A percentile compares a stretch with the other conserved stretches of the same genome.
Evolutionary conservation across 129 eudicot genomes (phyloP).

Genomic region (Pulicaria dysenterica): DNA sequence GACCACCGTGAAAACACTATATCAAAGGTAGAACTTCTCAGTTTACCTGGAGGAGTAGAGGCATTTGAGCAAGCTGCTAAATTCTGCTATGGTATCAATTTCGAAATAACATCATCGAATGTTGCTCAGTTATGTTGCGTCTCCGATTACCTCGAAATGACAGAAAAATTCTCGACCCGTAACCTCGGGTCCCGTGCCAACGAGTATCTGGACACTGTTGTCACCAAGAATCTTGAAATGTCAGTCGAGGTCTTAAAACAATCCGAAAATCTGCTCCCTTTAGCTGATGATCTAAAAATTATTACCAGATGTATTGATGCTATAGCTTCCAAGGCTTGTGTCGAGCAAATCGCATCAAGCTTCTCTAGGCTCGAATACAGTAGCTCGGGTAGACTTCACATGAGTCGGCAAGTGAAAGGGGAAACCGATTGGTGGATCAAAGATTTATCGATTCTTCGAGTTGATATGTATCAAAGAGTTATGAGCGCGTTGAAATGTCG

Average conservation of each 20-base stretch:
- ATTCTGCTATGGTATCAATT: slow-evolving; percentile 90
- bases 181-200: slow-evolving; percentile 80
- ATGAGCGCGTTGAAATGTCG: slow-evolving; percentile 89
- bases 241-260: slow-evolving; percentile 85
- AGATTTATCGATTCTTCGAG: slow-evolving; percentile 78
- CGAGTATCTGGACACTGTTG: slow-evolving; percentile 75
- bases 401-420: slow-evolving; percentile 69
- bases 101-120: slow-evolving; percentile 85
- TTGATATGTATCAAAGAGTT: slow-evolving; percentile 82
- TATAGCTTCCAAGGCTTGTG: slow-evolving; percentile 93
- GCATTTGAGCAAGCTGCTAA: slow-evolving; percentile 94
- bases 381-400: slow-evolving; percentile 91
- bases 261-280: slow-evolving; percentile 80
- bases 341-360: slow-evolving; percentile 92
- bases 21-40: slow-evolving; percentile 72
- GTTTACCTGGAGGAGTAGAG: slow-evolving; percentile 88
- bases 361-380: slow-evolving; percentile 88
- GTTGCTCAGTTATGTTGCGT: slow-evolving; percentile 83
- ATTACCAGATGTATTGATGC: slow-evolving; percentile 78
- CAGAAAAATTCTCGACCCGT: slow-evolving; percentile 68
- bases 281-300: slow-evolving; percentile 79
- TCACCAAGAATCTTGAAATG: slow-evolving; percentile 85
- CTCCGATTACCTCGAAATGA: slow-evolving; percentile 95
- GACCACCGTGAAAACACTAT: slow-evolving; percentile 68
- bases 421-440: slow-evolving; percentile 99